Base-by-base conservation (phyloP, 2,329 filamentous ascomycete genomes). In the Penicillium sp. region DNA sequence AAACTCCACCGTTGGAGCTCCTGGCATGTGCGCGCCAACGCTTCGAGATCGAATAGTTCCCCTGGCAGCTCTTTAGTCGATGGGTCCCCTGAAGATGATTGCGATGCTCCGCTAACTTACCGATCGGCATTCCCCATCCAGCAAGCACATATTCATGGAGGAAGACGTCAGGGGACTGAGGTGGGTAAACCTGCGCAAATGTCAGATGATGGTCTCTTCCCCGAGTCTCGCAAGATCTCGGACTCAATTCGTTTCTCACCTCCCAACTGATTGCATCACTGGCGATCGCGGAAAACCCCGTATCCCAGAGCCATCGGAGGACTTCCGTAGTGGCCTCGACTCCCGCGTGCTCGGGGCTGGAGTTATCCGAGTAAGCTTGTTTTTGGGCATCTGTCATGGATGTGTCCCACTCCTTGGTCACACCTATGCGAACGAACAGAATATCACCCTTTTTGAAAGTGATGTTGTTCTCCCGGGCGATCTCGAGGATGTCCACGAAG, bases 231-330 rank as follows among this genome's bases (percentile, higher is more conserved):
- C 18, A n/a, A 14, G 39, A 27, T n/a, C 32, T 34, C 36, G 36
- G 4, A 16, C 6, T 34, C 34, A 11, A 24, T 21, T 18, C 8
- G 11, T 42, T 22, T 65, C 67, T 75, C 16, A 78, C 77, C 65
- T 86, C 83, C 62, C 83, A 82, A 5, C 75, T 77, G 9, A 83
- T 80, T 18, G 80, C 77, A 56, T 87, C 84, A 11, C 84, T 81
- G 0, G 80, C 84, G 2, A 85, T 79, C 3, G 83, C 84, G 0
- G 82, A 73, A 63, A 86, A 86, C 14, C 77, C 73, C 22, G 77
- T 75, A 48, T 86, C 77, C 82, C 83, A 86, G 13, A 86, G 70
- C 83, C 83, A 87, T 40, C 78, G 74, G 8, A 84, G 74, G 18
- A 80, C 76, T 10, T 78, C 79, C 6, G 77, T 72, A 1, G 76